phyloP scores from a whole-genome alignment of 148 eudicot genomes.

The Diospyros lotus region DNA sequence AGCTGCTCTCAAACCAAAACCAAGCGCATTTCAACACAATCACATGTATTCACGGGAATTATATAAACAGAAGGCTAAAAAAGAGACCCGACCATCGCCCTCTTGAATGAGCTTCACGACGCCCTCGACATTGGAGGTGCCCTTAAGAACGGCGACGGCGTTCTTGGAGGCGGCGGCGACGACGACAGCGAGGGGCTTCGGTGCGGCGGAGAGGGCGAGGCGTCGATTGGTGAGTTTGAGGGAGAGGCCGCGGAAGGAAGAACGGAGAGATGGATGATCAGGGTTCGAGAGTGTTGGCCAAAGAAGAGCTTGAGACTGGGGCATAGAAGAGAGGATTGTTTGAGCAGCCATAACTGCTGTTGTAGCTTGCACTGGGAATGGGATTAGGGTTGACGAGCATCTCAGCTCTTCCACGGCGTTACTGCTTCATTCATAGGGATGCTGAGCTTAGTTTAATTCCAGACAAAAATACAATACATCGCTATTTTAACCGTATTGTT shows the following conservation, averaged over 20 bases:
- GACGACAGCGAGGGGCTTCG: slow-evolving; percentile 51
- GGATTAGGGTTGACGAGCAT: no score
- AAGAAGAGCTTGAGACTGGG: slow-evolving; percentile 16
- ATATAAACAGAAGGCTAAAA: neutral
- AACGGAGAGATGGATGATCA: slow-evolving; percentile 15
- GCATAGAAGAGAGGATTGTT: slow-evolving; percentile 25
- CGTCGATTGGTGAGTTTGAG: slow-evolving; percentile 32
- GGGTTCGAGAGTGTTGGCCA: slow-evolving; percentile 20
- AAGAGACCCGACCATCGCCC: slow-evolving; percentile 40
- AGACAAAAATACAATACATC: no score
- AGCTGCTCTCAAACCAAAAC: neutral
- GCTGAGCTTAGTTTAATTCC: no score
- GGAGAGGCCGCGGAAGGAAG: slow-evolving; percentile 52
- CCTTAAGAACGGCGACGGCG: slow-evolving; percentile 87
- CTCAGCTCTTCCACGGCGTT: no score
- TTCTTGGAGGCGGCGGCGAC: slow-evolving; percentile 59
- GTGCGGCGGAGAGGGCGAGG: slow-evolving; percentile 31
- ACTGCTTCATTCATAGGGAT: no score
- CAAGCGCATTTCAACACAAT: slow-evolving; percentile 7
- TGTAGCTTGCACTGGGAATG: slow-evolving; percentile 25
- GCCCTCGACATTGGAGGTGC: slow-evolving; percentile 72
- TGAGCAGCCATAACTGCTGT: slow-evolving; percentile 60
- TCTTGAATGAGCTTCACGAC: slow-evolving; percentile 83
- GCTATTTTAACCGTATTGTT: no score
- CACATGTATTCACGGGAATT: no score